These are phyloP conservation scores for Rhododendron ovatum DNA, from an alignment of 148 eudicot species.

Conservation along the genomic window DNA sequence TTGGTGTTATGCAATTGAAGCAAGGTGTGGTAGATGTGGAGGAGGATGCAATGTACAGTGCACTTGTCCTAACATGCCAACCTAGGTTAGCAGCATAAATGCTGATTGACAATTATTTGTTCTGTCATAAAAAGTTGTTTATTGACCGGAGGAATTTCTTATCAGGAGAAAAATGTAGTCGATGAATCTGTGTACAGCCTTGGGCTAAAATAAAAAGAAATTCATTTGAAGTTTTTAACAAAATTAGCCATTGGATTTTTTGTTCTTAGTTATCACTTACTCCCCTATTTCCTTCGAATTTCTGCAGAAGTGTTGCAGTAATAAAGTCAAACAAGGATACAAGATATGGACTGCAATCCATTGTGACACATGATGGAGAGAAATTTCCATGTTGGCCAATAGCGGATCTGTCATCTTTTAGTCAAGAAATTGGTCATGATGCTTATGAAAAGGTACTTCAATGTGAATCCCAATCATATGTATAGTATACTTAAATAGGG, in stretches of 20 bases:
- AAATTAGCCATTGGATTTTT: neutral
- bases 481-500: neutral
- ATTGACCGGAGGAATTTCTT: neutral
- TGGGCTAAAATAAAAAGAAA: neutral
- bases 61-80: neutral
- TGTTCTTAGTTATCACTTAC: neutral
- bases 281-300: constrained; percentile 2
- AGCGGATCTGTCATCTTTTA: constrained; percentile 64
- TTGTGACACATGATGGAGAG: constrained; percentile 90
- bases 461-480: neutral
- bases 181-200: neutral
- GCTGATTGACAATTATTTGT: neutral
- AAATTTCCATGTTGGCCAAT: constrained; percentile 87
- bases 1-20: neutral
- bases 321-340: constrained; percentile 88
- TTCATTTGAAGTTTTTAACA: neutral
- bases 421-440: constrained; percentile 56
- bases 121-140: neutral
- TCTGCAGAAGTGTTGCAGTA: constrained; percentile 71
- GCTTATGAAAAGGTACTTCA: constrained; percentile 76
- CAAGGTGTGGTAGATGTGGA: neutral
- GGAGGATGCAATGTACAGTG: neutral
- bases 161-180: neutral
- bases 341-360: constrained; percentile 69
- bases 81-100: neutral